Evolutionary conservation across 2,329 filamentous ascomycete genomes (phyloP).

Genomic region (Neopestalotiopsis clavispora): DNA sequence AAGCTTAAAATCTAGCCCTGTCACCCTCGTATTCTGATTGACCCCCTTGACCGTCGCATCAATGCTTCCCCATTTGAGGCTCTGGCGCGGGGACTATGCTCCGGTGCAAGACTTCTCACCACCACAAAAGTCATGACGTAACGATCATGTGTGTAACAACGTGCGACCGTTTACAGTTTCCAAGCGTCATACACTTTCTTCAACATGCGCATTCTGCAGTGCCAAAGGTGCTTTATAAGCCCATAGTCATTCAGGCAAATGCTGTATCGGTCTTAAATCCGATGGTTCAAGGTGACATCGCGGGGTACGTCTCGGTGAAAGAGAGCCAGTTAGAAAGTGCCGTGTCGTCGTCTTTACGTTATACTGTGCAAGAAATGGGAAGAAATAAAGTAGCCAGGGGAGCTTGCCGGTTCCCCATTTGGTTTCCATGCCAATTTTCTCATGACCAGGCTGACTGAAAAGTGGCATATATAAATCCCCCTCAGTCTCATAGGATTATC

Average conservation of each 20-base stretch:
- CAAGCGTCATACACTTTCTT: conserved; percentile 11
- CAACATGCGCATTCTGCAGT: not conserved
- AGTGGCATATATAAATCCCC: not conserved
- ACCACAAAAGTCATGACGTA: conserved; percentile 15
- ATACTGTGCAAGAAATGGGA: not conserved
- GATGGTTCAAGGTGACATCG: not conserved
- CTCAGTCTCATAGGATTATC: no score
- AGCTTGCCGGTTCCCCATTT: not conserved
- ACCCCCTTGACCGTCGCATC: not conserved
- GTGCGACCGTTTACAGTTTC: not conserved
- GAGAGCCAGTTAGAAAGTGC: not conserved
- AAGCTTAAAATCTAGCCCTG: not conserved
- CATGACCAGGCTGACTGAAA: no score
- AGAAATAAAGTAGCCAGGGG: not conserved
- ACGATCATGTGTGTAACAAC: conserved; percentile 9
- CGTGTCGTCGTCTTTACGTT: not conserved
- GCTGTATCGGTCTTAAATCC: not conserved
- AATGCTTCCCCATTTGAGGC: not conserved
- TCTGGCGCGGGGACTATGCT: not conserved
- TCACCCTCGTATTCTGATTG: no score
- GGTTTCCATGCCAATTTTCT: no score
- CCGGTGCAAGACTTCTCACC: not conserved
- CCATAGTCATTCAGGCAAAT: not conserved
- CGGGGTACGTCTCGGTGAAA: conserved; percentile 12
- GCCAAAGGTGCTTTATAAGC: not conserved